These are phyloP conservation scores for Platanthera guangdongensis DNA, from an alignment of 106 monocot species.

Conservation along the genomic window DNA sequence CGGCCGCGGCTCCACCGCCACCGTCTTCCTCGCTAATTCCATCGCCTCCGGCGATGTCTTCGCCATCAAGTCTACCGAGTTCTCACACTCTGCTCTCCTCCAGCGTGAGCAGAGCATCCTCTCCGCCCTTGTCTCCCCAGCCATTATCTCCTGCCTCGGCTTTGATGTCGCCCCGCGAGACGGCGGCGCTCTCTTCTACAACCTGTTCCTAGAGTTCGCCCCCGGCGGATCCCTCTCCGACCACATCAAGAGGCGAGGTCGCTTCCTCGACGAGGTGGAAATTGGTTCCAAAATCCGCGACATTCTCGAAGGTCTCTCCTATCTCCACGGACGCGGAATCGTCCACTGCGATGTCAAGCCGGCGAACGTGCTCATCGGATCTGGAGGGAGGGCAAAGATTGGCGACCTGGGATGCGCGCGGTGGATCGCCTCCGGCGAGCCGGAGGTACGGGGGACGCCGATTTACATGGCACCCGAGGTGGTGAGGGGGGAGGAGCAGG, in stretches of 20 bases:
- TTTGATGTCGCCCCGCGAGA: slow-evolving; percentile 13
- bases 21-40: slow-evolving; percentile 25
- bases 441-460: slow-evolving; percentile 24
- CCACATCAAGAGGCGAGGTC: slow-evolving; percentile 18
- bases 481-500: slow-evolving; percentile 49
- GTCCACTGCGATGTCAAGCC: slow-evolving; percentile 76
- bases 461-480: slow-evolving; percentile 77
- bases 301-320: slow-evolving; percentile 31
- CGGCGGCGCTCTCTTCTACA: slow-evolving; percentile 12
- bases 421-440: background rate
- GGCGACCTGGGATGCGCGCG: slow-evolving; percentile 15
- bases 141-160: slow-evolving; percentile 39
- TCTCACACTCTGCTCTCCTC: slow-evolving; percentile 12
- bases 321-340: slow-evolving; percentile 42
- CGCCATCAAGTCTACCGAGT: slow-evolving; percentile 38
- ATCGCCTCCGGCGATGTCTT: slow-evolving; percentile 21
- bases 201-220: slow-evolving; percentile 71
- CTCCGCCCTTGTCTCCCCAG: slow-evolving; percentile 14
- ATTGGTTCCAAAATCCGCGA: slow-evolving; percentile 15
- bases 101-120: slow-evolving; percentile 31
- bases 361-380: slow-evolving; percentile 45
- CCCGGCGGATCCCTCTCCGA: slow-evolving; percentile 53
- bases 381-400: slow-evolving; percentile 24
- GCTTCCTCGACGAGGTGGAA: slow-evolving; percentile 23
- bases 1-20: slow-evolving; percentile 44